Base-by-base conservation (phyloP, 2,329 filamentous ascomycete species). In the Plenodomus biglobosus region DNA sequence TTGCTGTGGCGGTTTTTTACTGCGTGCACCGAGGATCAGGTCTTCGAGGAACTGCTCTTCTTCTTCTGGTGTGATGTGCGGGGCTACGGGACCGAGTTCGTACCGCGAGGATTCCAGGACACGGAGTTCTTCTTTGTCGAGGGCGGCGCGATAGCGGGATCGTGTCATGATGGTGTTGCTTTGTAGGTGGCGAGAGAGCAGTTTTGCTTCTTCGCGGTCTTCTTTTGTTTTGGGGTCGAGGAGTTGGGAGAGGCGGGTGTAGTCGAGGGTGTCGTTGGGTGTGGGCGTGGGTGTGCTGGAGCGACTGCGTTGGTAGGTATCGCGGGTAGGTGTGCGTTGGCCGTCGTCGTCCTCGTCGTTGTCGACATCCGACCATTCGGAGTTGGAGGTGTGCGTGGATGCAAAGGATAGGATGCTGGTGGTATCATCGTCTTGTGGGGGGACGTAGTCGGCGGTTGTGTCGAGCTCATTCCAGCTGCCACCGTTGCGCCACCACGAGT, bases 391-490 rank as follows among this genome's bases (percentile, higher is more conserved):
- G 27, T 75, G 74, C 1, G 72, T 80, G 3, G 78, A 81, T 2
- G 79, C 78, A 62, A 79, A 78, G 0, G 90, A 90, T n/a, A 94
- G 74, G 30, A 95, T 78, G 63, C 92, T 96, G 1, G 90, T 95
- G 8, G 81, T 82, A 65, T 95, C 90, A 64, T 95, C 90, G 65
- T 86, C 79, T 10, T 76, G 70, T 2, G 70, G 62, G 1, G 85
- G 85, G 24, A 77, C 70, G 68, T 92, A 97, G 53, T 92, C 87
- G 21, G 88, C 88, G 63, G 89, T 96, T 4, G 79, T 78, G 67
- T 97, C 92, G 24, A 85, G 78, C 15, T 86, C 85, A 1, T 92
- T 92, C 85, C 90, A 96, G 75, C 88, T 88, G 7, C 89, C 90
- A 17, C 90, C 90, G 44, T 80, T 78, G 43, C 87, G 84, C 88